phyloP scores from a whole-genome alignment of 257 asterid genomes.

The Nicotiana noctiflora region DNA sequence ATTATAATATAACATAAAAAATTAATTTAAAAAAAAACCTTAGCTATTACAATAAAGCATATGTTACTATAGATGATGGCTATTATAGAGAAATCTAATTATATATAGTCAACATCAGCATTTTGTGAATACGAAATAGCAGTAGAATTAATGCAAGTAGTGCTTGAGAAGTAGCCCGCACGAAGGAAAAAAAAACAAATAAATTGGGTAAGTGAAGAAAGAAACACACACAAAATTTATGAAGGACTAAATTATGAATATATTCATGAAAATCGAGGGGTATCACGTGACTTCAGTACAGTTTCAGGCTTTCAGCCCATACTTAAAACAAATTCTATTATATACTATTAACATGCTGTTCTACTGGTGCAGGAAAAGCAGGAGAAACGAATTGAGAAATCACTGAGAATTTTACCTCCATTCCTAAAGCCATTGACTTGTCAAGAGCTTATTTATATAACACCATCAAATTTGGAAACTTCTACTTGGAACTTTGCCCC shows the following conservation, averaged over 20 bases:
- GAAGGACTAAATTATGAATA: slow-evolving; percentile 5
- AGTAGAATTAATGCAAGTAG: neutral
- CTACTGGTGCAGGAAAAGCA: neutral
- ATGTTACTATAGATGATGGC: too few relatives aligned
- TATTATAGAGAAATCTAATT: too few relatives aligned
- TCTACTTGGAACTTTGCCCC: neutral
- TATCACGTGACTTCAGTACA: slow-evolving; percentile 32
- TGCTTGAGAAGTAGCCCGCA: neutral
- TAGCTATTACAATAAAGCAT: too few relatives aligned
- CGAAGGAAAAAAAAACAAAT: neutral
- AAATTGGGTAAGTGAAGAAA: neutral
- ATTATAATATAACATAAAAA: too few relatives aligned
- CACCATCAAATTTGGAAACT: neutral
- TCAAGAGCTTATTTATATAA: neutral
- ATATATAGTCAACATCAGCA: neutral
- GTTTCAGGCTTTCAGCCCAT: slow-evolving; percentile 13
- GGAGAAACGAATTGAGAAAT: neutral
- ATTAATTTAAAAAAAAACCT: rapidly evolving
- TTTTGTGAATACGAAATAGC: neutral
- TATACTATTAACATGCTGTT: neutral
- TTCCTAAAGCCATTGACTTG: neutral
- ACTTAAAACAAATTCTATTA: slow-evolving; percentile 18
- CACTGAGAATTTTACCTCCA: neutral
- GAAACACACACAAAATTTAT: neutral
- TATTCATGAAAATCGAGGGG: slow-evolving; percentile 22